phyloP scores from a whole-genome alignment of 768 basidiomycete genomes.

The Tremella yokohamensis region DNA sequence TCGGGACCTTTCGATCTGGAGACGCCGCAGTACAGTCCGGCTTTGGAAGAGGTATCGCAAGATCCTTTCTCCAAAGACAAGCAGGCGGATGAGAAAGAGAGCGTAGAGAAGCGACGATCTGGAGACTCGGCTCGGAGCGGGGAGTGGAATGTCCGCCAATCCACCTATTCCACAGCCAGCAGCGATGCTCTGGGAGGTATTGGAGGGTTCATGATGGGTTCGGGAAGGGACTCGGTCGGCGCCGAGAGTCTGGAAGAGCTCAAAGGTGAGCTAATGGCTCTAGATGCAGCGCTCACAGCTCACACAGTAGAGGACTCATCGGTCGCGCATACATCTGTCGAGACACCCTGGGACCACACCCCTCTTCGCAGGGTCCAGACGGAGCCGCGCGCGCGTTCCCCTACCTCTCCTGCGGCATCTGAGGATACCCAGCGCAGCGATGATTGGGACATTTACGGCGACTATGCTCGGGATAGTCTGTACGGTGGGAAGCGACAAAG shows the following conservation, averaged over 20 bases:
- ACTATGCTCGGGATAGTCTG: slow-evolving; percentile 44
- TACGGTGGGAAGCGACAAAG: slow-evolving; percentile 19
- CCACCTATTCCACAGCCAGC: slow-evolving; percentile 25
- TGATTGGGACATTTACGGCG: slow-evolving; percentile 47
- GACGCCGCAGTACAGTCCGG: slow-evolving; percentile 30
- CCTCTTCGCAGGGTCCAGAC: neutral
- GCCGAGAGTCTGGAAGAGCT: slow-evolving; percentile 17
- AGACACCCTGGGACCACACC: slow-evolving; percentile 13
- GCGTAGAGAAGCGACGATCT: too few relatives aligned
- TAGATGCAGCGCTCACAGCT: slow-evolving; percentile 6
- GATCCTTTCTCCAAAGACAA: neutral
- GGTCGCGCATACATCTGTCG: slow-evolving; percentile 15
- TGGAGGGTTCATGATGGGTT: slow-evolving; percentile 47
- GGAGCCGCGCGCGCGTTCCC: neutral
- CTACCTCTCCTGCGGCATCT: neutral
- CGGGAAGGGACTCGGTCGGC: slow-evolving; percentile 10
- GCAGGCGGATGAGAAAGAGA: slow-evolving; percentile 7
- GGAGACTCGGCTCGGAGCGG: neutral
- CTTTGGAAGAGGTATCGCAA: slow-evolving; percentile 6
- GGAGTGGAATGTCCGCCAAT: slow-evolving; percentile 16
- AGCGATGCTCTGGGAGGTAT: slow-evolving; percentile 41
- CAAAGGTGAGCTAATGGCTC: slow-evolving; percentile 8
- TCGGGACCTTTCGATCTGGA: slow-evolving; percentile 45
- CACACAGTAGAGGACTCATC: slow-evolving; percentile 12
- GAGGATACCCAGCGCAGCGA: slow-evolving; percentile 14